Evolutionary conservation across 768 basidiomycete species (phyloP), one percentile per base, ranked within the genome.

Genomic region (Tulasnella sp.): DNA sequence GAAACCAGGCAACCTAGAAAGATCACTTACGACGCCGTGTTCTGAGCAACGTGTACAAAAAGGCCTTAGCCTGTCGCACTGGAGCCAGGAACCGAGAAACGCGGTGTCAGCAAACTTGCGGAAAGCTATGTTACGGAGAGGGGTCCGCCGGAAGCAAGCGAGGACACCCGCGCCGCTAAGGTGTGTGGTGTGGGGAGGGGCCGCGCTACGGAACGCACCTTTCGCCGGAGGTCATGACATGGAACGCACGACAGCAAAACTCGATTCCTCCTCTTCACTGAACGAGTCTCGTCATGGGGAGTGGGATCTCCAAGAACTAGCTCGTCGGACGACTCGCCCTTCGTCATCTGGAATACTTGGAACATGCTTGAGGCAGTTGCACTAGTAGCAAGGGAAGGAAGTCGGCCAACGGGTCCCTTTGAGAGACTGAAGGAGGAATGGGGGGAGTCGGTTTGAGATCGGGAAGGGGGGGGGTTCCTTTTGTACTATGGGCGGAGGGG

Each of bases 221-320:
- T 96, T 83, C 96, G 88, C 87, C 97, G 96, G 74, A 95, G 96
- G 71, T 95, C 96, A 86, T 97, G 96, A 86, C 96, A 97, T 83
- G 85, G 85, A 79, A 92, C 87, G 82, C 91, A 92, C 31, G 93
- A 94, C 87, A 96, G 93, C 1, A 95, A 96, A 74, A 95, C 96
- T 83, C 96, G 89, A 87, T 97, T 97, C 83, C 96, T 90, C 84
- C 95, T 91, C 83, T 95, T 89, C 18, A 79, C 78, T 16, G 31
- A 31, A 8, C 71, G 78, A 39, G 71, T 38, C 44, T 79, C 78
- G 78, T 79, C 71, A 42, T 72, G 38, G 62, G 73, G 9, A 19
- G 71, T 2, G 12, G 78, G 71, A 5, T 79, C 78, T 1, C 78
- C 78, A 24, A 79, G 71, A 56, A 79, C 71, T 16, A 73, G 39